Evolutionary conservation across 257 asterid genomes (phyloP), one percentile per base, ranked within the genome.

Genomic region (Anisodus tanguticus): DNA sequence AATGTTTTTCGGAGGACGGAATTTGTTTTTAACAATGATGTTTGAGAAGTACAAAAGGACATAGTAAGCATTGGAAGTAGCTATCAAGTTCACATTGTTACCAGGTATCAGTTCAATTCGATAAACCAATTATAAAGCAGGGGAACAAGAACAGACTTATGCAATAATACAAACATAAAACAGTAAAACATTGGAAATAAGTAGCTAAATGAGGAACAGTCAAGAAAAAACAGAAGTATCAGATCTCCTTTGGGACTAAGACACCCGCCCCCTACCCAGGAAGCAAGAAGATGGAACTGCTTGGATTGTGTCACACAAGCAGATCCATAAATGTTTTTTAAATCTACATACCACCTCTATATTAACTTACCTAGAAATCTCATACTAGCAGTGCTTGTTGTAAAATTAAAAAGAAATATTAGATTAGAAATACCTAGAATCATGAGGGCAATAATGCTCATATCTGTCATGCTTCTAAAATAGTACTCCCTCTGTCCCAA

Each of bases 221-320:
- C 55, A 41, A 70, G 55, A 70, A 41, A 17, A 41, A 4, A 41
- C 9, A 41, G 54, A 9, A 43, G 8, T 70, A 43, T 70, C 55
- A 0, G 55, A 16, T 43, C 79, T 0, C 79, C 39, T 69, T 41
- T 39, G 54, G 31, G 78, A 41, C 26, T 41, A 15, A 39, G 53
- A 16, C 12, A 39, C 49, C 51, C 76, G 16, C 26, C 26, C 72
- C 55, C 54, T 9, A 41, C 35, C 31, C 78, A 41, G 78, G 16
- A 69, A 69, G 41, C 78, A 67, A 67, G 72, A 37, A 68, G 78
- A 41, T 70, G 55, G 31, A 70, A 41, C 8, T 43, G 79, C 79
- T 70, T 70, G 79, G 79, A 70, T 17, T 17, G 79, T 43, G 79
- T 70, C 37, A 41, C 55, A 8, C 79, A 70, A 41, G 55, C 37